Conservation (phyloP, 768 basidiomycete genomes). For the Trametes cingulata region DNA sequence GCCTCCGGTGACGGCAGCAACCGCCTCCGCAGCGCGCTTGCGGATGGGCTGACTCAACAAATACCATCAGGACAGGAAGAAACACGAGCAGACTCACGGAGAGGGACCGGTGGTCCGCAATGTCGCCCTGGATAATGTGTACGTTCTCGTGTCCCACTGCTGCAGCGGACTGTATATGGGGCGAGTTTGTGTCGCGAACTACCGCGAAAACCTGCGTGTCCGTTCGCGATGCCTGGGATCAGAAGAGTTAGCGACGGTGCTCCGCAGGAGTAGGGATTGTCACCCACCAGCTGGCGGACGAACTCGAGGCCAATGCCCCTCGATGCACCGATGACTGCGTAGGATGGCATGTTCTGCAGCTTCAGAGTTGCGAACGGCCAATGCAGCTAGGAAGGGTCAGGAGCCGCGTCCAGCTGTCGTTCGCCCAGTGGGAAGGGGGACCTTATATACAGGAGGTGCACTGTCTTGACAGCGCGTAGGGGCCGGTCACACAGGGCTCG, state of each 20-base stretch:
- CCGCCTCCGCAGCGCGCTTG: conserved; percentile 24
- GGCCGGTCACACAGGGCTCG: too few species aligned
- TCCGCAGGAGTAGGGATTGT: too few species aligned
- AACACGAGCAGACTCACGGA: conserved; percentile 26
- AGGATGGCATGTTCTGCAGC: background rate
- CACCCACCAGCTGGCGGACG: background rate
- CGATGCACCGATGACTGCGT: background rate
- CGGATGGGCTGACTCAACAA: background rate
- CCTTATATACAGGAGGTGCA: too few species aligned
- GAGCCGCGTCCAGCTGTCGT: too few species aligned
- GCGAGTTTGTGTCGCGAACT: background rate
- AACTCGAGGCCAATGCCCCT: background rate
- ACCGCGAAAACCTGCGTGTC: background rate
- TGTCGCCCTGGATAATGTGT: conserved; percentile 38
- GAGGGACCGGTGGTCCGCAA: conserved; percentile 33
- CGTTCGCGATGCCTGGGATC: background rate
- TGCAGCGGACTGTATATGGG: background rate
- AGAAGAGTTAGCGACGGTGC: background rate
- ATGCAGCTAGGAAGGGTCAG: too few species aligned
- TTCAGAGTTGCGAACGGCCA: too few species aligned
- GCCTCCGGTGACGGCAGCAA: conserved; percentile 30
- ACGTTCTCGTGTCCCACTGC: conserved; percentile 27
- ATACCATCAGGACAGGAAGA: background rate
- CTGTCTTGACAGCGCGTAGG: too few species aligned
- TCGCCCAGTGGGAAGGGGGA: too few species aligned